These are phyloP conservation scores for Lablab purpureus DNA, from an alignment of 306 rosid genomes.

Conservation along the genomic window DNA sequence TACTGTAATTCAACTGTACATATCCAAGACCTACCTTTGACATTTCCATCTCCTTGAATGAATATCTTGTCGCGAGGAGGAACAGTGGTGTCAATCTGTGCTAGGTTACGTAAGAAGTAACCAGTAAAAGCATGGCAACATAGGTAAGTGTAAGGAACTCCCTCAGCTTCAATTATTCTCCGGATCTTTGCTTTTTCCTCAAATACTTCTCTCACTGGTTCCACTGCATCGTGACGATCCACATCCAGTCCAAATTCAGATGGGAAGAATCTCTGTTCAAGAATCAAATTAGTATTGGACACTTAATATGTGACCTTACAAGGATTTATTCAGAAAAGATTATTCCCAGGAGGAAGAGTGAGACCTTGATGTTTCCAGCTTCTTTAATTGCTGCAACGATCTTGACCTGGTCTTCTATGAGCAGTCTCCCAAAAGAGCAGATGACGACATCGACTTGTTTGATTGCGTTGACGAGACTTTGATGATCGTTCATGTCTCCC, in stretches of 20 bases:
- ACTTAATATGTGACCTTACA: too few relatives aligned
- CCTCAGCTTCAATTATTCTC: constrained; percentile 48
- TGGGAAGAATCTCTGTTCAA: constrained; percentile 52
- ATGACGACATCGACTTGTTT: constrained; percentile 61
- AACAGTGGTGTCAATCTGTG: constrained; percentile 39
- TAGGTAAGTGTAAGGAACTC: constrained; percentile 54
- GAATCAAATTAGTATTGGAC: not conserved
- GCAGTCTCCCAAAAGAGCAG: constrained; percentile 39
- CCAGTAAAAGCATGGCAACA: constrained; percentile 52
- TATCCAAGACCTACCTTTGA: constrained; percentile 56
- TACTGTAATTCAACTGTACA: too few relatives aligned
- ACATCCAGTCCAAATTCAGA: constrained; percentile 60
- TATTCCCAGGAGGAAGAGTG: not conserved
- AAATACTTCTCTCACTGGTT: constrained; percentile 41
- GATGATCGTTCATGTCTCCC: constrained; percentile 52
- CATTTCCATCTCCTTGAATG: constrained; percentile 61
- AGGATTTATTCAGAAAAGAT: not conserved
- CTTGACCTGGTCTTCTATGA: constrained; percentile 48
- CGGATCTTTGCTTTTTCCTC: constrained; percentile 43
- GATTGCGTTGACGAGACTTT: constrained; percentile 46
- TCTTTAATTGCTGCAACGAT: constrained; percentile 58
- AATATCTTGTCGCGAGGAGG: constrained; percentile 55
- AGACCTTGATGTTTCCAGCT: constrained; percentile 59
- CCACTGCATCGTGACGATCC: constrained; percentile 49
- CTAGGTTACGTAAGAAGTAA: constrained; percentile 47